A percentile compares a stretch with the other conserved stretches of the same genome.
Conservation (phyloP, 139 green algal genomes). For the Eudorina sp. region DNA sequence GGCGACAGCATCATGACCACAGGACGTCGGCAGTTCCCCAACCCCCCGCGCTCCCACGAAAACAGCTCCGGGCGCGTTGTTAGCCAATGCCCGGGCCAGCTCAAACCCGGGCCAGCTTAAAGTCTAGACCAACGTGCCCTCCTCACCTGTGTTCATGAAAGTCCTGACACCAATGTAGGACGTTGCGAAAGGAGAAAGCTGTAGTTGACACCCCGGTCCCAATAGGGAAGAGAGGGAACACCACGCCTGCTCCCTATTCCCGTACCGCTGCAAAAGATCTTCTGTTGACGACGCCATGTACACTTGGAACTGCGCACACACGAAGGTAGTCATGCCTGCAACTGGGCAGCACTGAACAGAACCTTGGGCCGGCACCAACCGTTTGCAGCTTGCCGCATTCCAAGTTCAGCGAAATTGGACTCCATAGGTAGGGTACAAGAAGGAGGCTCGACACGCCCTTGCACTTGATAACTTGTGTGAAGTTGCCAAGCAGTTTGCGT, state of each 20-base stretch:
- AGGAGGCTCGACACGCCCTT: slow-evolving; percentile 12
- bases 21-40: too few species aligned
- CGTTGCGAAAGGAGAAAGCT: slow-evolving; percentile 39
- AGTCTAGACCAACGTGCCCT: neutral
- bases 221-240: slow-evolving; percentile 29
- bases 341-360: neutral
- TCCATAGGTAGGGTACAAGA: slow-evolving; percentile 48
- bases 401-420: slow-evolving; percentile 20
- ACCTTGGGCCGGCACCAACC: slow-evolving; percentile 39
- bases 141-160: neutral
- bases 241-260: slow-evolving; percentile 30
- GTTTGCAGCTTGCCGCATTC: slow-evolving; percentile 40
- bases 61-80: too few species aligned
- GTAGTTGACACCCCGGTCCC: slow-evolving; percentile 16
- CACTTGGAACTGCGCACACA: slow-evolving; percentile 44
- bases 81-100: too few species aligned
- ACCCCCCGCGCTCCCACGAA: too few species aligned
- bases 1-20: too few species aligned
- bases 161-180: slow-evolving; percentile 26
- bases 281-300: neutral
- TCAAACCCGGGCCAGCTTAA: too few species aligned
- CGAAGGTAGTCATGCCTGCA: too few species aligned
- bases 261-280: neutral
- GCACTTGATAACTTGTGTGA: slow-evolving; percentile 32
- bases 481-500: neutral